phyloP scores from a whole-genome alignment of 1,139 yeast genomes.

The Meyerozyma sp. region DNA sequence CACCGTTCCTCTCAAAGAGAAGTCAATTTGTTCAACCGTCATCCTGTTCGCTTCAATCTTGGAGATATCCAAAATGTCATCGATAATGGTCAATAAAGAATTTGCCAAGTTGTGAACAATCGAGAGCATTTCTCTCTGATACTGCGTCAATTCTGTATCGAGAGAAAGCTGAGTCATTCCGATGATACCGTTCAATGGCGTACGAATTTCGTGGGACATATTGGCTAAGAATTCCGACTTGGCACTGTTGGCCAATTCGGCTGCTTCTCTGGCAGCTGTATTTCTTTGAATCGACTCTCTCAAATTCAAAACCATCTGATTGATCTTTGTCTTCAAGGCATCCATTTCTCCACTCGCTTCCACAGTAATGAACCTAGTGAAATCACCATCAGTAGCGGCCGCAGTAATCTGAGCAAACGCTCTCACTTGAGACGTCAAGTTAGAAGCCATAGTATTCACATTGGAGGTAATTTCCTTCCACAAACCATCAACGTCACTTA shows the following conservation, averaged over 20 bases:
- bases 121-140: slow-evolving; percentile 84
- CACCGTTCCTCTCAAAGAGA: slow-evolving; percentile 77
- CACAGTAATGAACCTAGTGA: slow-evolving; percentile 82
- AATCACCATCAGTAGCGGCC: slow-evolving; percentile 91
- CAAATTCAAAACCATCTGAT: slow-evolving; percentile 84
- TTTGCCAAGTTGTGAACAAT: slow-evolving; percentile 84
- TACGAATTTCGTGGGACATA: slow-evolving; percentile 87
- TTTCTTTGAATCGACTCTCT: slow-evolving; percentile 87
- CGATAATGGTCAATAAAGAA: slow-evolving; percentile 77
- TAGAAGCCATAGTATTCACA: slow-evolving; percentile 90
- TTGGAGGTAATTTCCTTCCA: slow-evolving; percentile 94
- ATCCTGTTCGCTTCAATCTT: slow-evolving; percentile 89
- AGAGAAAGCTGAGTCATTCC: slow-evolving; percentile 89
- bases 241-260: slow-evolving; percentile 85
- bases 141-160: slow-evolving; percentile 82
- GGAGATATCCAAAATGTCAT: slow-evolving; percentile 84
- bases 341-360: slow-evolving; percentile 95
- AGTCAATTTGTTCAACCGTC: slow-evolving; percentile 87
- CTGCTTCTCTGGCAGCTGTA: slow-evolving; percentile 91
- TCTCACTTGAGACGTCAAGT: slow-evolving; percentile 85
- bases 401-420: slow-evolving; percentile 93
- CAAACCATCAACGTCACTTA: slow-evolving; percentile 82
- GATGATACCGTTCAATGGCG: slow-evolving; percentile 89
- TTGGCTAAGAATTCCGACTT: slow-evolving; percentile 87
- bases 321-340: slow-evolving; percentile 82